Base-by-base conservation (phyloP, 768 basidiomycete species). In the Suillus subaureus region DNA sequence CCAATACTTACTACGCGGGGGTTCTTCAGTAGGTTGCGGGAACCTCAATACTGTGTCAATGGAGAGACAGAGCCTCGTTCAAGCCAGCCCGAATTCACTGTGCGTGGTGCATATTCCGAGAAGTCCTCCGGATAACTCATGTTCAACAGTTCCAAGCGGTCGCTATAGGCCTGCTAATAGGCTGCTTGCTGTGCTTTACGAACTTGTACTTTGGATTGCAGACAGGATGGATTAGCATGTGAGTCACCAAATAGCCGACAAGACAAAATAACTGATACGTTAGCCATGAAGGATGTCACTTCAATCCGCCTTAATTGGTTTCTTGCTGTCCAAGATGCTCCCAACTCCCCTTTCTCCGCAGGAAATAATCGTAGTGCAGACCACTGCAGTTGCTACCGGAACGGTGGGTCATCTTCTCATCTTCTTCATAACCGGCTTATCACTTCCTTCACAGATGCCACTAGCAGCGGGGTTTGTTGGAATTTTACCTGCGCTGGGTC, bases 381-480 rank as follows among this genome's bases (percentile, higher is more conserved):
- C 97, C 0, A 96, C 94, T 0, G 96, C 97, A 0, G 96, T 96
- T 2, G 97, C 96, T 1, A 98, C 96, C 2, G 97, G 97, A 26
- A 87, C 85, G 3, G 83, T 83, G 66, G 61, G 68, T 69, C 42
- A 33, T 18, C 28, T 47, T 12, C 31, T 16, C 6, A 2, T 51
- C 12, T 9, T 16, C n/a, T n/a, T 45, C 15, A 60, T 26, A 15
- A 9, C 42, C 2, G 33, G 21, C 9, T n/a, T 49, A 16, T 55
- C 26, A 4, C 45, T 51, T 55, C 56, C 39, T 45, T 56, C 26
- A 1, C 65, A 85, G 79, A 94, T 94, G 93, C 93, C 93, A 28
- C 81, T 94, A 47, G 91, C 93, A 15, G 93, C 93, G 8, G 87
- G 90, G 0, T 92, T 98, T 70, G 96, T 98, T 15, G 96, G 96